These are phyloP conservation scores for Penicillium roqueforti DNA, from an alignment of 495 filamentous ascomycete species.

Conservation along the genomic window DNA sequence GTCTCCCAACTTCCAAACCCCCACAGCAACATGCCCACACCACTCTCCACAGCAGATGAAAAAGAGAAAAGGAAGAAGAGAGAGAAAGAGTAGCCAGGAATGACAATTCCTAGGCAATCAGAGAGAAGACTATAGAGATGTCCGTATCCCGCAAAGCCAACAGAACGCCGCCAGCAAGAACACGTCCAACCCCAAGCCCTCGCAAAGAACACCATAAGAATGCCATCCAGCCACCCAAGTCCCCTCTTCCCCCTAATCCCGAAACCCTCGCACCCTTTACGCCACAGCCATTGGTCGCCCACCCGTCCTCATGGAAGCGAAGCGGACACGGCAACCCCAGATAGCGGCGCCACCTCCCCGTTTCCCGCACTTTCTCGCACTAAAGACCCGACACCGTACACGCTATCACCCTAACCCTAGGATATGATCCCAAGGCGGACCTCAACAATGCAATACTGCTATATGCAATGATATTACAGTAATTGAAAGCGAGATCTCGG, in stretches of 20 bases:
- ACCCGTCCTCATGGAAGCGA: conserved; percentile 40
- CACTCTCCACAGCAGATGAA: conserved; percentile 3
- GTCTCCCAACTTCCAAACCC: conserved; percentile 5
- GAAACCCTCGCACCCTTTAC: conserved; percentile 22
- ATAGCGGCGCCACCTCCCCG: conserved; percentile 27
- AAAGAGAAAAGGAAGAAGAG: background rate
- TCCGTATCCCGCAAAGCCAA: conserved; percentile 12
- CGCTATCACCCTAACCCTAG: background rate
- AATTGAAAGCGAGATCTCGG: background rate
- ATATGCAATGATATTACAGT: background rate
- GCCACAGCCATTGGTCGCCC: conserved; percentile 49
- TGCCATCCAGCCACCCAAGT: background rate
- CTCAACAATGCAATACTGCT: background rate
- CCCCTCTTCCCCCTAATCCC: background rate
- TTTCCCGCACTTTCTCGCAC: background rate
- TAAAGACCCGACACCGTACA: background rate
- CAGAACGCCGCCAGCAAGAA: conserved; percentile 10
- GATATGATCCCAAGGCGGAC: background rate
- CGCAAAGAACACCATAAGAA: background rate
- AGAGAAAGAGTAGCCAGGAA: background rate
- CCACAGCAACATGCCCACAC: conserved; percentile 2
- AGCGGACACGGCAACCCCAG: conserved; percentile 46
- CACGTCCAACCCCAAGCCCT: conserved; percentile 5
- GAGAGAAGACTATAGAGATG: conserved; percentile 10
- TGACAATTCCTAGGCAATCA: background rate